Percentiles rank a stretch among this genome's conserved stretches.
These are phyloP conservation scores for Thermomucor indicae-seudaticae DNA, from an alignment of 371 early-diverging fungal species.

Conservation along the genomic window DNA sequence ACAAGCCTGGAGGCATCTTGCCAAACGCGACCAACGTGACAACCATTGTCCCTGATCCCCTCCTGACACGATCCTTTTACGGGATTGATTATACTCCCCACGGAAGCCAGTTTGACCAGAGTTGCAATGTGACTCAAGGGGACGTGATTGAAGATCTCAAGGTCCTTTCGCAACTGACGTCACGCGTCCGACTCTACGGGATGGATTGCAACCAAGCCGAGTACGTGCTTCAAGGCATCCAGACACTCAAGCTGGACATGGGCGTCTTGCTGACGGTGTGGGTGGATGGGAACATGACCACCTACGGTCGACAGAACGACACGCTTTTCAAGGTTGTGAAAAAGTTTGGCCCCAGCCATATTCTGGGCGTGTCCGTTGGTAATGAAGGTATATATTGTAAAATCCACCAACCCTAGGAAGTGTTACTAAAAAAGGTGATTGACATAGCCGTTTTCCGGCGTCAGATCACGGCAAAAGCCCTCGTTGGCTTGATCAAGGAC, in stretches of 20 bases:
- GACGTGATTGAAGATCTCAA: conserved; percentile 34
- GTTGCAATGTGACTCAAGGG: conserved; percentile 30
- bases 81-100: conserved; percentile 47
- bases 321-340: conserved; percentile 22
- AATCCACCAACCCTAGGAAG: neutral
- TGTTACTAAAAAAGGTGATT: neutral
- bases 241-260: conserved; percentile 29
- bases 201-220: conserved; percentile 43
- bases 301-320: conserved; percentile 33
- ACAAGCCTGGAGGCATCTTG: neutral
- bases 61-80: conserved; percentile 30
- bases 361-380: conserved; percentile 44
- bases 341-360: conserved; percentile 29
- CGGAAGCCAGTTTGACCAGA: conserved; percentile 27
- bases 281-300: conserved; percentile 32
- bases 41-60: conserved; percentile 7
- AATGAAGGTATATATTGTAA: conserved; percentile 29
- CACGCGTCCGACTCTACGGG: conserved; percentile 45
- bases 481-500: conserved; percentile 29
- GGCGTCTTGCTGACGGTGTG: conserved; percentile 38
- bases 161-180: conserved; percentile 36
- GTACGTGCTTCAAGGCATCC: conserved; percentile 27
- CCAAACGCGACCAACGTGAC: neutral
- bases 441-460: conserved; percentile 49
- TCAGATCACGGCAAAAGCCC: conserved; percentile 28